Percentiles rank a stretch among this genome's conserved stretches.
Evolutionary conservation across 148 eudicot genomes (phyloP).

Genomic region (Arctostaphylos glauca): DNA sequence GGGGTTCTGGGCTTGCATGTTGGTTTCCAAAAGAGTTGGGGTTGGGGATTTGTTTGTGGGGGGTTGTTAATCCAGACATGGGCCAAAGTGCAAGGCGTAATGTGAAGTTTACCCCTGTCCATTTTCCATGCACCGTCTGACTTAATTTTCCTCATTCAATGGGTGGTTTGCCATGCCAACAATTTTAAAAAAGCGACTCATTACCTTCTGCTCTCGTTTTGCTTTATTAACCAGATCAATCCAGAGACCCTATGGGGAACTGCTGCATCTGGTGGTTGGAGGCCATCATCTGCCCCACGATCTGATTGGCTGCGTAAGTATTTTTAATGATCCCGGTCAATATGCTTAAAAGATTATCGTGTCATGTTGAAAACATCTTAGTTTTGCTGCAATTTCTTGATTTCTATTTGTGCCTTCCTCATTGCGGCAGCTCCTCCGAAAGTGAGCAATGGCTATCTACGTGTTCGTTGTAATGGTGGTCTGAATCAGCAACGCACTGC

Average conservation of each 20-base stretch:
- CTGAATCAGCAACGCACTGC: conserved; percentile 94
- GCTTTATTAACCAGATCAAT: conserved; percentile 38
- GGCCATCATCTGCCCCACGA: conserved; percentile 88
- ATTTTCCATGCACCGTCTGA: not conserved
- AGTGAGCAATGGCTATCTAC: conserved; percentile 78
- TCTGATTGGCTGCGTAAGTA: conserved; percentile 78
- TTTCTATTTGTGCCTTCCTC: not conserved
- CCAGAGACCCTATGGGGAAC: conserved; percentile 68
- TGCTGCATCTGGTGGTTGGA: conserved; percentile 81
- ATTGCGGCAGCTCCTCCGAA: conserved; percentile 70
- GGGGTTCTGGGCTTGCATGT: not conserved
- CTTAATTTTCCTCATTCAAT: not conserved
- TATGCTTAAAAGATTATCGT: not conserved
- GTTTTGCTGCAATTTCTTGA: conserved; percentile 6
- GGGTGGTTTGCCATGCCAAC: not conserved
- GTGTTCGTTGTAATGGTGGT: conserved; percentile 95
- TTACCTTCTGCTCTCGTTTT: conserved; percentile 5
- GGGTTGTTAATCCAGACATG: not conserved
- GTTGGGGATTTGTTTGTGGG: no score
- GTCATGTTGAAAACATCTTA: not conserved
- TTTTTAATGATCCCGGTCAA: not conserved
- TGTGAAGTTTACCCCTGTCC: not conserved
- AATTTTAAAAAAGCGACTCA: not conserved
- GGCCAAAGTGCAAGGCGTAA: not conserved
- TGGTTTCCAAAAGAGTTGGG: not conserved